A percentile compares a stretch with the other conserved stretches of the same genome.
These are phyloP conservation scores for Fraxinus velutina DNA, from an alignment of 305 asterid species.

Conservation along the genomic window DNA sequence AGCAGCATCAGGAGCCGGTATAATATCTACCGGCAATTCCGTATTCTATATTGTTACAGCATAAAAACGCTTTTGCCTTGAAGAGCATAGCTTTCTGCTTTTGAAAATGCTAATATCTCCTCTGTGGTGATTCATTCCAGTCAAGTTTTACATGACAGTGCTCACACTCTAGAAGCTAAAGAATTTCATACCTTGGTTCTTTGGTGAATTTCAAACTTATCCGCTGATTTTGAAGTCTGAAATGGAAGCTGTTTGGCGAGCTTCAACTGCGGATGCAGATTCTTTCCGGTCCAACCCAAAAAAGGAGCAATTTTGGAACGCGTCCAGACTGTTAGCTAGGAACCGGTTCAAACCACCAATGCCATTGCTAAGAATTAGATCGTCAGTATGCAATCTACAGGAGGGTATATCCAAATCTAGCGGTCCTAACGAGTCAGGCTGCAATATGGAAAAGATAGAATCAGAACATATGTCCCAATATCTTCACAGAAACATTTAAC, in stretches of 20 bases:
- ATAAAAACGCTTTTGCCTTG: conserved; percentile 18
- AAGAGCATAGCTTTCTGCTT: conserved; percentile 18
- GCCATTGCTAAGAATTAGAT: conserved; percentile 83
- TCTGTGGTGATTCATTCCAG: conserved; percentile 14
- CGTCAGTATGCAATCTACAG: conserved; percentile 76
- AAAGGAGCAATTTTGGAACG: conserved; percentile 81
- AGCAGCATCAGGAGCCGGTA: conserved; percentile 16
- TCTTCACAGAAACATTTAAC: neutral
- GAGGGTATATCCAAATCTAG: conserved; percentile 86
- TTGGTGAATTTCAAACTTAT: conserved; percentile 38
- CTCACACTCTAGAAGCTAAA: conserved; percentile 26
- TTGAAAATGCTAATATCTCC: neutral
- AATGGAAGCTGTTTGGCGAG: conserved; percentile 42
- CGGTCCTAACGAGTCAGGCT: conserved; percentile 95
- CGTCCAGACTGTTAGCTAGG: conserved; percentile 85
- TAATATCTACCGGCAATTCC: conserved; percentile 26
- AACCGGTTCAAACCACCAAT: conserved; percentile 85
- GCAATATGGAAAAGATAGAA: conserved; percentile 32
- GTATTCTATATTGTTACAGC: conserved; percentile 27
- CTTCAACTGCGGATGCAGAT: conserved; percentile 49
- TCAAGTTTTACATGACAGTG: conserved; percentile 16
- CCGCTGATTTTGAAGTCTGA: conserved; percentile 54
- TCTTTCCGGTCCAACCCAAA: conserved; percentile 78
- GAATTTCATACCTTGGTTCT: conserved; percentile 6
- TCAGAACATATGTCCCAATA: conserved; percentile 20